phyloP scores from a whole-genome alignment of 805 yeast genomes.

The Saccharomyces eubayanus region DNA sequence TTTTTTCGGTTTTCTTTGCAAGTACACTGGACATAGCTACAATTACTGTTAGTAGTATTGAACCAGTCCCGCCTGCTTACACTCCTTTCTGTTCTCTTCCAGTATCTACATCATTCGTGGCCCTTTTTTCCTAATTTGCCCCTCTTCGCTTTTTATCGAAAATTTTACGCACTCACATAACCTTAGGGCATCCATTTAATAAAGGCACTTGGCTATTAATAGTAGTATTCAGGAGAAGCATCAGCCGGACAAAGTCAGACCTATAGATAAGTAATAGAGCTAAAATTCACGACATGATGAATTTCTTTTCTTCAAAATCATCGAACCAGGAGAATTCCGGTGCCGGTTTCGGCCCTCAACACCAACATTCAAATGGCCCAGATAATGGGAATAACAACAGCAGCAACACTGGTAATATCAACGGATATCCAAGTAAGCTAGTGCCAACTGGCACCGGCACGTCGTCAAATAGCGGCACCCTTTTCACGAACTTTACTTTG shows the following conservation, averaged over 20 bases:
- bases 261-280: background rate
- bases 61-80: background rate
- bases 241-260: background rate
- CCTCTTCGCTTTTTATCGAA: background rate
- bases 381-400: constrained; percentile 9
- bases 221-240: background rate
- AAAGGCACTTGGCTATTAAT: background rate
- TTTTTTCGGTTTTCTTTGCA: background rate
- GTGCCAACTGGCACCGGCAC: constrained; percentile 3
- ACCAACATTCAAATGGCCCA: background rate
- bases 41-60: background rate
- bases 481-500: constrained; percentile 32
- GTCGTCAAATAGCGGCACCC: constrained; percentile 9
- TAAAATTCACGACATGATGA: constrained; percentile 15
- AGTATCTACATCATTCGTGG: background rate
- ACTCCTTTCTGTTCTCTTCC: background rate
- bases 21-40: background rate
- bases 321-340: constrained; percentile 3
- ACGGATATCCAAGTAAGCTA: background rate
- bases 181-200: background rate
- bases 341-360: constrained; percentile 3
- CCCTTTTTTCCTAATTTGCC: background rate
- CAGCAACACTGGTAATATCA: constrained; percentile 7
- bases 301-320: constrained; percentile 23
- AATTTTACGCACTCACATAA: background rate